Evolutionary conservation across 495 filamentous ascomycete genomes (phyloP), one percentile per base, ranked within the genome.

Genomic region (Hyaloscypha hepaticicola): DNA sequence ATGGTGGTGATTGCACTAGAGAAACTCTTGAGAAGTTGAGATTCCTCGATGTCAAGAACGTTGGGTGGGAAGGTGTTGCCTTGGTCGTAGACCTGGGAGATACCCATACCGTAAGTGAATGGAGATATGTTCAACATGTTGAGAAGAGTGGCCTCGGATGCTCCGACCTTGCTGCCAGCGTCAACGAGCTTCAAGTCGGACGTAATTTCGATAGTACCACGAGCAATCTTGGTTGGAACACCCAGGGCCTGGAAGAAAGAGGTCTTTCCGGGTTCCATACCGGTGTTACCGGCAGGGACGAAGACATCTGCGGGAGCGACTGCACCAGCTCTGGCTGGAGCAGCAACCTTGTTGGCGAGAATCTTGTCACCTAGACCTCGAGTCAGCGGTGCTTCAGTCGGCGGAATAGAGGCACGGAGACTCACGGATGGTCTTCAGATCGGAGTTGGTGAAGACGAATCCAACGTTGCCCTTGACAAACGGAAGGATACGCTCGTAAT

Each of bases 161-260:
- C 89, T 77, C 96, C 95, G 83, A 99, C 95, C 84, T 97, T 97
- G 83, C 45, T 82, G 63, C 89, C 89, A 66, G 91, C 87, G 83
- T 96, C 92, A 80, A 97, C 89, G 73, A 99, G 89, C 90, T 97
- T 98, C 75, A 99, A 83, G 75, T 99, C 95, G 72, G 89, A 87
- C 60, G 93, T 96, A 79, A 99, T 99, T 93, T 99, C 95, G 78
- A 99, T 98, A 83, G 95, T 99, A 93, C 95, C 95, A 96, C 95
- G 96, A 74, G 95, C 95, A 82, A 99, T 99, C 90, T 99, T 99
- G 84, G 95, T 99, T 77, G 95, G 95, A 79, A 99, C 92, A 90
- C 95, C 95, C 78, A 99, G 96, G 76, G 95, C 95, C 87, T 99
- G 95, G 92, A 99, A 99, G 93, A 99, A 99, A 72, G 95, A 97